These are phyloP conservation scores for Mortierella alpina DNA, from an alignment of 192 early-diverging fungal species.

Conservation along the genomic window DNA sequence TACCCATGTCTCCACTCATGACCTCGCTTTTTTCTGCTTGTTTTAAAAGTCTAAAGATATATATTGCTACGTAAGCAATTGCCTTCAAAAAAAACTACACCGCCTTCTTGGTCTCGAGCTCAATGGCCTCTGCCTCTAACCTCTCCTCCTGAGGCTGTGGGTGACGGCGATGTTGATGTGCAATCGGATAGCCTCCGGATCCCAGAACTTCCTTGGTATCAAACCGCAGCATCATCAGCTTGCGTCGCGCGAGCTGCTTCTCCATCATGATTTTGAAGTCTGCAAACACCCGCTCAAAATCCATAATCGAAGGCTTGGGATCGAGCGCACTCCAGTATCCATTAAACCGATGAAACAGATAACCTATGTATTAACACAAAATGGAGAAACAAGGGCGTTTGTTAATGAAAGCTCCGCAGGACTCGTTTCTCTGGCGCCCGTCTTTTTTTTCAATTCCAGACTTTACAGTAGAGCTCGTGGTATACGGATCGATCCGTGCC, in stretches of 20 bases:
- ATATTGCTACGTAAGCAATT: background rate
- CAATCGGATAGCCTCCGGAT: background rate
- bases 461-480: conserved; percentile 81
- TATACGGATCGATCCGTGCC: conserved; percentile 66
- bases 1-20: too few species aligned
- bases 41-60: too few species aligned
- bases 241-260: conserved; percentile 55
- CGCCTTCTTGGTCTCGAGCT: conserved; percentile 29
- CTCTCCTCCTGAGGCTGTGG: background rate
- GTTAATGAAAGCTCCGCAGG: background rate
- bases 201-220: conserved; percentile 38
- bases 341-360: conserved; percentile 74
- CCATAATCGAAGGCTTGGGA: conserved; percentile 72
- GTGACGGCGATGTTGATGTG: background rate
- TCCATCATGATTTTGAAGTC: conserved; percentile 68
- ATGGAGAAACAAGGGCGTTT: background rate
- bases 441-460: background rate
- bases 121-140: conserved; percentile 9
- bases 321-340: conserved; percentile 68
- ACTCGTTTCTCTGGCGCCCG: too few species aligned
- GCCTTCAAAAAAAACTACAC: background rate
- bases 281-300: conserved; percentile 74
- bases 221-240: conserved; percentile 46
- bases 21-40: too few species aligned
- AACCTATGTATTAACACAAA: conserved; percentile 58